Conservation (phyloP, 306 rosid species). For the Inga laurina region DNA sequence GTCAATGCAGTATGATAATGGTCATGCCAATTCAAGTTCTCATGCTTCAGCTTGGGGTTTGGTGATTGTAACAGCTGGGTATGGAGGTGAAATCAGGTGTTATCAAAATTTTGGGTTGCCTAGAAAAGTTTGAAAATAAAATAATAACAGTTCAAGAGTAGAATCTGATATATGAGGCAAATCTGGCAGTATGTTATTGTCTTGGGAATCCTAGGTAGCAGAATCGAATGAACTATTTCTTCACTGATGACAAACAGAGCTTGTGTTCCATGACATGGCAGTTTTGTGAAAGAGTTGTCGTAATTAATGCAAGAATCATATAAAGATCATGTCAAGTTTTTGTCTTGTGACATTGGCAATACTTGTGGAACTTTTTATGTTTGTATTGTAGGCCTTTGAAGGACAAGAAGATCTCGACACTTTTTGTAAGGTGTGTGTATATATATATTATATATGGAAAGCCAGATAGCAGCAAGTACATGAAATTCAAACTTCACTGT, state of each 20-base stretch:
- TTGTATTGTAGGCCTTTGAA: not conserved
- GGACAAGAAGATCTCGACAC: not conserved
- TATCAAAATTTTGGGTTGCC: slow-evolving; percentile 86
- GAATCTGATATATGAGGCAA: not conserved
- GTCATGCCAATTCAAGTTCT: slow-evolving; percentile 40
- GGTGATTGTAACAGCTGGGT: slow-evolving; percentile 79
- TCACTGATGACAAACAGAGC: slow-evolving; percentile 6
- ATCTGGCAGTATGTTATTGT: not conserved
- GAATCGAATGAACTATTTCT: not conserved
- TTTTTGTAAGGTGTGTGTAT: not conserved
- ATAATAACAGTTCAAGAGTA: not conserved
- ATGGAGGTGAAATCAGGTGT: slow-evolving; percentile 76
- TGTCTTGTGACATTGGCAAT: not conserved
- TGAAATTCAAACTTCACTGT: not conserved
- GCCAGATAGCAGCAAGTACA: not conserved
- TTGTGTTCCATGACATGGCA: not conserved
- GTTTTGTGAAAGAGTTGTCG: not conserved
- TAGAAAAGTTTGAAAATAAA: slow-evolving; percentile 29
- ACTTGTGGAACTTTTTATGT: not conserved
- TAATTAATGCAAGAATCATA: not conserved
- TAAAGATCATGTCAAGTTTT: not conserved
- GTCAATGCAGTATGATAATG: slow-evolving; percentile 34
- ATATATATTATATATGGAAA: not conserved
- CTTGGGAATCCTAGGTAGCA: slow-evolving; percentile 5
- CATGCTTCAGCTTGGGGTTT: slow-evolving; percentile 76